Percentiles rank a stretch among this genome's conserved stretches.
These are phyloP conservation scores for Candida hungchunana DNA, from an alignment of 805 yeast genomes.

Conservation along the genomic window DNA sequence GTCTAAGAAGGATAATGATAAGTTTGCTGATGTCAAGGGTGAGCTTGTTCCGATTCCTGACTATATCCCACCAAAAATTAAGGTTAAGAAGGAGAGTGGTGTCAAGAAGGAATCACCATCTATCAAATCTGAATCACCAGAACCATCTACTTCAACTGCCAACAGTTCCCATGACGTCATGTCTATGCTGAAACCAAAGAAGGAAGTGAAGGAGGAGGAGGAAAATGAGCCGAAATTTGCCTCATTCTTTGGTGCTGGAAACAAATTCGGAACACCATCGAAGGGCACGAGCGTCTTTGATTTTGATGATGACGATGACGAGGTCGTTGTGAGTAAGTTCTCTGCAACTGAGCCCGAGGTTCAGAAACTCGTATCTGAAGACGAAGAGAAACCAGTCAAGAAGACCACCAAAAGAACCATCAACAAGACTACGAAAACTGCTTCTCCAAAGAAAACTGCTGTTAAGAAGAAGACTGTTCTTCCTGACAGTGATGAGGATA, in stretches of 20 bases:
- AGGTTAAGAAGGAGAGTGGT: slow-evolving; percentile 20
- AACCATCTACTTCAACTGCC: background rate
- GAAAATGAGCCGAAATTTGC: slow-evolving; percentile 27
- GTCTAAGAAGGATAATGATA: slow-evolving; percentile 14
- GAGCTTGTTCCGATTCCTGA: slow-evolving; percentile 26
- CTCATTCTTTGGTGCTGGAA: slow-evolving; percentile 33
- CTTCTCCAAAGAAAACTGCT: slow-evolving; percentile 9
- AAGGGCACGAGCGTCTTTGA: slow-evolving; percentile 5
- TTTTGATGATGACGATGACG: slow-evolving; percentile 8
- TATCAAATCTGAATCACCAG: slow-evolving; percentile 8
- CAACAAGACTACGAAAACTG: slow-evolving; percentile 15
- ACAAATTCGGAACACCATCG: slow-evolving; percentile 27
- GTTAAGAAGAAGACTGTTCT: slow-evolving; percentile 10
- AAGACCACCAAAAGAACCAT: slow-evolving; percentile 9
- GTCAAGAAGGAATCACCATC: no score
- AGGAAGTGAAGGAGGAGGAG: slow-evolving; percentile 16
- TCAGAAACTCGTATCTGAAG: no score
- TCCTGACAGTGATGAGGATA: slow-evolving; percentile 17
- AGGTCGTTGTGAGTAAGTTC: slow-evolving; percentile 1
- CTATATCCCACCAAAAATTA: slow-evolving; percentile 21
- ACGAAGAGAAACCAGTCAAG: slow-evolving; percentile 5
- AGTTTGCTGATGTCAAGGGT: slow-evolving; percentile 17
- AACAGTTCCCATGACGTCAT: slow-evolving; percentile 5
- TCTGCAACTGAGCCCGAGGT: background rate
- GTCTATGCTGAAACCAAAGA: slow-evolving; percentile 9